These are phyloP conservation scores for Fusarium liriodendri DNA, from an alignment of 2,329 filamentous ascomycete species.

Conservation along the genomic window DNA sequence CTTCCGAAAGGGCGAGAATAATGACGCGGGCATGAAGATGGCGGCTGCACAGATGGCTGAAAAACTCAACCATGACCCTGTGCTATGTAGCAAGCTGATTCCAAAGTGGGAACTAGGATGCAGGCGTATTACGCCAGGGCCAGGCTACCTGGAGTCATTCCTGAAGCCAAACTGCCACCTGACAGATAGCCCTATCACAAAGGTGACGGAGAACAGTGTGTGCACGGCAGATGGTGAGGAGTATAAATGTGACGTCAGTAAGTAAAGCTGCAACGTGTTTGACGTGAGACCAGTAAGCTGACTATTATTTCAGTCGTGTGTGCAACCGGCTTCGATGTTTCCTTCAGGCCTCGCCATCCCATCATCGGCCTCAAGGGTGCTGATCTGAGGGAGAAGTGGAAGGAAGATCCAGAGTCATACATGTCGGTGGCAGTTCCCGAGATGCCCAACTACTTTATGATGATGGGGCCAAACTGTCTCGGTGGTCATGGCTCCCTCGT, in stretches of 20 bases:
- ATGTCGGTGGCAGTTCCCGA: conserved; percentile 44
- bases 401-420: conserved; percentile 48
- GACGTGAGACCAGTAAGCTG: neutral
- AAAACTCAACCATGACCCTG: conserved; percentile 35
- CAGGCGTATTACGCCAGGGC: conserved; percentile 34
- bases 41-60: conserved; percentile 38
- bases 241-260: conserved; percentile 38
- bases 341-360: conserved; percentile 62
- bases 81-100: conserved; percentile 33
- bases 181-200: conserved; percentile 34
- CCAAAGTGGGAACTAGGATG: conserved; percentile 39
- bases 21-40: conserved; percentile 34
- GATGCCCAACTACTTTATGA: conserved; percentile 48
- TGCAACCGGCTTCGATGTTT: conserved; percentile 67
- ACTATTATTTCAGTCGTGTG: conserved; percentile 56
- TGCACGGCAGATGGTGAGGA: conserved; percentile 33
- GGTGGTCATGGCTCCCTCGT: conserved; percentile 38
- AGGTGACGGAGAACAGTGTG: conserved; percentile 31
- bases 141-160: conserved; percentile 37
- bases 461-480: conserved; percentile 40
- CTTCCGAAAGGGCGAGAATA: conserved; percentile 38
- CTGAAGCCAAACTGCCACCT: conserved; percentile 33
- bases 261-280: conserved; percentile 1
- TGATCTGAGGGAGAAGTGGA: conserved; percentile 63
- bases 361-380: conserved; percentile 60